Evolutionary conservation across 2,329 filamentous ascomycete species (phyloP), one percentile per base, ranked within the genome.

Genomic region (Penicillium hordei): DNA sequence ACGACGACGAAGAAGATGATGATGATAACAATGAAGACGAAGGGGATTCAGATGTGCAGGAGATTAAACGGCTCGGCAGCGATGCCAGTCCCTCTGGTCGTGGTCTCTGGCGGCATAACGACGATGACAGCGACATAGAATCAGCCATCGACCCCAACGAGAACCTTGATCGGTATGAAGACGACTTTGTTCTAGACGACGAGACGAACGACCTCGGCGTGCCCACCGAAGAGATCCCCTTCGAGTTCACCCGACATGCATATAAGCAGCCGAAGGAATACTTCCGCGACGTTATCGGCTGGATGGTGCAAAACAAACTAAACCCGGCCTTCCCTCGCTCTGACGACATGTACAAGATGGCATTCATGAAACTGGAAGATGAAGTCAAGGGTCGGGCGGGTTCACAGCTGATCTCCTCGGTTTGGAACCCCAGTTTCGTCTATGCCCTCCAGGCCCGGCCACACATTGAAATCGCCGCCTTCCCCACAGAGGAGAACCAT

Each of bases 251-350:
- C 0, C 75, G 81, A 4, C 82, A 88, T 56, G 82, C 85, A 0
- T 85, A 86, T 60, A 86, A 87, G 64, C 88, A 88, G 50, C 77
- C 87, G 0, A 87, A 86, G 62, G 86, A 90, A 39, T 84, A 92
- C 49, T 93, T 93, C 76, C 84, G 83, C 48, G 86, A 87, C 65
- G 88, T 85, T 0, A 80, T 93, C 2, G 89, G 91, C 69, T 93
- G 89, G 89, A 88, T 93, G 75, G 86, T 93, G 2, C 89, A 91
- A 67, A 89, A 89, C 69, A 87, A 88, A 65, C 81, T 94, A 50
- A 88, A 92, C 63, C 89, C 89, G 0, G 84, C 80, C 0, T 93
- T 92, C 66, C 76, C 82, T 12, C 81, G 82, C 19, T 76, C 82
- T 5, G 84, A 90, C 59, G 79, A 83, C 8, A 76, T 91, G 13